Conservation (phyloP, 495 filamentous ascomycete genomes). For the Hypoxylon cercidicola region DNA sequence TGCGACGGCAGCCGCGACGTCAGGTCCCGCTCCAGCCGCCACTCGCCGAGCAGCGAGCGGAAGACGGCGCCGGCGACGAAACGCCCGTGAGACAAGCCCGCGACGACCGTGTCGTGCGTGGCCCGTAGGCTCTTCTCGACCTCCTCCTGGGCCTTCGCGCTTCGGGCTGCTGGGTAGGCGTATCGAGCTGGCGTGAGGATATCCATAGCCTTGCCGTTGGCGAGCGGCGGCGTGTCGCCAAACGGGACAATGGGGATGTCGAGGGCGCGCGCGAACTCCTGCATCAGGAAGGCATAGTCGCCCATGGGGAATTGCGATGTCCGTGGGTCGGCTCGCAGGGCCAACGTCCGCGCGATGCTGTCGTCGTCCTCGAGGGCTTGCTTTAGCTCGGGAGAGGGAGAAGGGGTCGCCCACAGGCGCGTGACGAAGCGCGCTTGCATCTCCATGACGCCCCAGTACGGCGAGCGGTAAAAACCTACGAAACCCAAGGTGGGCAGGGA, state of each 20-base stretch:
- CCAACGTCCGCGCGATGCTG: conserved; percentile 56
- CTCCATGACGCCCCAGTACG: conserved; percentile 89
- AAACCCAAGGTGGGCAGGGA: conserved; percentile 75
- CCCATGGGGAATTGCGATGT: conserved; percentile 81
- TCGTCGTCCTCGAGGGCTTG: conserved; percentile 51
- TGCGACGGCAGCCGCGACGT: conserved; percentile 56
- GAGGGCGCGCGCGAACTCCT: conserved; percentile 70
- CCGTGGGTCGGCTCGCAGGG: conserved; percentile 52
- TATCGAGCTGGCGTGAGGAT: conserved; percentile 59
- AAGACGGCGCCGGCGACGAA: conserved; percentile 74
- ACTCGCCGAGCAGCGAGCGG: conserved; percentile 76
- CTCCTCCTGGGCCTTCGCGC: conserved; percentile 27
- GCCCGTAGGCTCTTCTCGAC: conserved; percentile 44
- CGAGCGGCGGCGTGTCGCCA: conserved; percentile 44
- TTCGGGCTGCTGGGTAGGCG: conserved; percentile 23
- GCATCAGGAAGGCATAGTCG: conserved; percentile 83
- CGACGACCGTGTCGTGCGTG: conserved; percentile 47
- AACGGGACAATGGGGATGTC: conserved; percentile 50
- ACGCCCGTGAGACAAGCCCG: conserved; percentile 47
- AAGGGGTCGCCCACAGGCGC: conserved; percentile 51
- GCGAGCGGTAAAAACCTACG: conserved; percentile 85
- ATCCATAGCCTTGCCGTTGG: conserved; percentile 53
- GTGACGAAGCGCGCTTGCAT: conserved; percentile 80
- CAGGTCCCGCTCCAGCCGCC: conserved; percentile 67
- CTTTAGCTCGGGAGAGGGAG: conserved; percentile 38